These are phyloP conservation scores for Mucor mucedo DNA, from an alignment of 371 early-diverging fungal genomes.

Conservation along the genomic window DNA sequence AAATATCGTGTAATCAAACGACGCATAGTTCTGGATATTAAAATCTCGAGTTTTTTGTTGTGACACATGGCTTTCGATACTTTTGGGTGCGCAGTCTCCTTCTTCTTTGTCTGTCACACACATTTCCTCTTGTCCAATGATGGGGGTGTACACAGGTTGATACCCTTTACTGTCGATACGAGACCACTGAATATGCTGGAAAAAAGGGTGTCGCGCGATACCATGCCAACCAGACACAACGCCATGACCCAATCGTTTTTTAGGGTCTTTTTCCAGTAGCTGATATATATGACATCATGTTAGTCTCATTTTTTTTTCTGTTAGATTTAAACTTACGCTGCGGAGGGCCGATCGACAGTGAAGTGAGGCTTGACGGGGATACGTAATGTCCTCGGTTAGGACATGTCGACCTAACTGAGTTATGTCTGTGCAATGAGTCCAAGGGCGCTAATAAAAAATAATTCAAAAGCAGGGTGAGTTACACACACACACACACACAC, in stretches of 20 bases:
- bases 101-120: neutral
- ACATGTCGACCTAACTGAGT: conserved; percentile 55
- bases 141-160: conserved; percentile 54
- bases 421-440: conserved; percentile 46
- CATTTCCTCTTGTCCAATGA: neutral
- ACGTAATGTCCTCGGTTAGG: conserved; percentile 43
- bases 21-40: conserved; percentile 35
- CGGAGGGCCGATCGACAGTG: conserved; percentile 58
- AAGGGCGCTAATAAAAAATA: conserved; percentile 44
- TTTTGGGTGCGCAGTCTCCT: conserved; percentile 21
- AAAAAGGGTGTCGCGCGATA: conserved; percentile 48
- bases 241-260: conserved; percentile 49
- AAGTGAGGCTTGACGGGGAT: conserved; percentile 48
- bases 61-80: neutral
- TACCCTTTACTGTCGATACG: conserved; percentile 39
- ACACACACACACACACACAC: neutral
- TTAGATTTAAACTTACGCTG: conserved; percentile 38
- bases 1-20: conserved; percentile 63
- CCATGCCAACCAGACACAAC: conserved; percentile 33
- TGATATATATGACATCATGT: conserved; percentile 12
- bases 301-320: neutral
- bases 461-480: neutral
- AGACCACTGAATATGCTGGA: conserved; percentile 44
- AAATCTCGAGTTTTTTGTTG: conserved; percentile 14
- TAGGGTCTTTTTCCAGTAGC: conserved; percentile 44